Conservation (phyloP, 2,329 filamentous ascomycete species). For the Bisporella sp. region DNA sequence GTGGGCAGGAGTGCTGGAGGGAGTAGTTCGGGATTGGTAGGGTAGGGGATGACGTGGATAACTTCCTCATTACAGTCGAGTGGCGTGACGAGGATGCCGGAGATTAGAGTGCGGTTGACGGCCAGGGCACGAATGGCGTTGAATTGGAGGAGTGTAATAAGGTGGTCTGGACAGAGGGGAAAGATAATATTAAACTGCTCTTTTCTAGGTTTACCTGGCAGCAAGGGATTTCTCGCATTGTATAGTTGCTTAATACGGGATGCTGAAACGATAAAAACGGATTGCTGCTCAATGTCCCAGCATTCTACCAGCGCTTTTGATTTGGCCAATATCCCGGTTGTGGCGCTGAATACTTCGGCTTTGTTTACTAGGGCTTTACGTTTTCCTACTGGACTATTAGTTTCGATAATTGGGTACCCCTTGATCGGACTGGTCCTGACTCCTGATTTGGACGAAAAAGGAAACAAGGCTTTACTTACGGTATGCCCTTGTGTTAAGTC, state of each 20-base stretch:
- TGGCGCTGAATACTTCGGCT: too few relatives aligned
- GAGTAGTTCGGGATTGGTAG: slow-evolving; percentile 19
- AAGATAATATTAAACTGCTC: slow-evolving; percentile 22
- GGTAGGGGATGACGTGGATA: slow-evolving; percentile 24
- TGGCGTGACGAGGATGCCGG: slow-evolving; percentile 26
- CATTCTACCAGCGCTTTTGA: too few relatives aligned
- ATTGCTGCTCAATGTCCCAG: too few relatives aligned
- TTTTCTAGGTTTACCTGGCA: slow-evolving; percentile 20
- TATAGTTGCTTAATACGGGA: too few relatives aligned
- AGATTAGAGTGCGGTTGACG: slow-evolving; percentile 31
- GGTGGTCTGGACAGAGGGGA: slow-evolving; percentile 34
- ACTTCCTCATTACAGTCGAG: slow-evolving; percentile 18
- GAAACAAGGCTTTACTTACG: slow-evolving; percentile 25
- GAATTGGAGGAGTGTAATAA: slow-evolving; percentile 36
- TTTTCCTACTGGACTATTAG: too few relatives aligned
- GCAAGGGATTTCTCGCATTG: slow-evolving; percentile 10
- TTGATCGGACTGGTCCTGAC: too few relatives aligned
- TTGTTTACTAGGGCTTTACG: too few relatives aligned
- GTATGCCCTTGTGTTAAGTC: slow-evolving; percentile 40
- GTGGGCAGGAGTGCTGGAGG: slow-evolving; percentile 32
- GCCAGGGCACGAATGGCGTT: slow-evolving; percentile 33
- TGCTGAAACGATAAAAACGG: too few relatives aligned
- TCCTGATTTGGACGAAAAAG: slow-evolving; percentile 1
- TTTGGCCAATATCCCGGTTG: too few relatives aligned
- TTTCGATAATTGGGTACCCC: too few relatives aligned